These are phyloP conservation scores for Metschnikowia gelsemii DNA, from an alignment of 805 yeast genomes.

Conservation along the genomic window DNA sequence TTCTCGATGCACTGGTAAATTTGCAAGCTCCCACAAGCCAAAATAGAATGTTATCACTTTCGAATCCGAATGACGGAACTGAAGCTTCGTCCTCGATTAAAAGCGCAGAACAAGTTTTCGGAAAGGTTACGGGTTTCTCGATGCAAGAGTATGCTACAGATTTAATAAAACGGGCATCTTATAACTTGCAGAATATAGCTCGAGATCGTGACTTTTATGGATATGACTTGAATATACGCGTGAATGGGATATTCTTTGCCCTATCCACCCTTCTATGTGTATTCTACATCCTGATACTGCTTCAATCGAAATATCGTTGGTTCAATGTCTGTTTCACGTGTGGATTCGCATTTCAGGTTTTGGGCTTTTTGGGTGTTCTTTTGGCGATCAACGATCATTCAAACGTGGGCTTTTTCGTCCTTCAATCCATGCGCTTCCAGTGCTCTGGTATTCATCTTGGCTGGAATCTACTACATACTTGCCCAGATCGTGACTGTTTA, in stretches of 20 bases:
- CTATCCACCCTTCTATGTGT: constrained; percentile 27
- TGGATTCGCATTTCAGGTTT: constrained; percentile 37
- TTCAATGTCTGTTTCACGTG: constrained; percentile 37
- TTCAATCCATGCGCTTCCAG: constrained; percentile 38
- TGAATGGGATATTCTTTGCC: constrained; percentile 33
- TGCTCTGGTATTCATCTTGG: constrained; percentile 44
- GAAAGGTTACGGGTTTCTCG: constrained; percentile 36
- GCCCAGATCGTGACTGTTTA: constrained; percentile 41
- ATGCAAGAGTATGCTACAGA: constrained; percentile 32
- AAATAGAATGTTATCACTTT: constrained; percentile 22
- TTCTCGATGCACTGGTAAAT: constrained; percentile 6
- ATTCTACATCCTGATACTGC: constrained; percentile 28
- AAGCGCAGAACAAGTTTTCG: constrained; percentile 34
- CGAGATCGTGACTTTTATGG: constrained; percentile 30
- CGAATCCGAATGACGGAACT: constrained; percentile 33
- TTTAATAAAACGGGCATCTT: constrained; percentile 21
- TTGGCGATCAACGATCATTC: constrained; percentile 28
- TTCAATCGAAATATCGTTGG: constrained; percentile 40
- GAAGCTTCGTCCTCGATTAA: constrained; percentile 36
- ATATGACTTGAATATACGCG: constrained; percentile 26
- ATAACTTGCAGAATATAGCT: constrained; percentile 3
- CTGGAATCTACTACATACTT: constrained; percentile 39
- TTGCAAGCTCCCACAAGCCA: constrained; percentile 22
- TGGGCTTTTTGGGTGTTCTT: constrained; percentile 40
- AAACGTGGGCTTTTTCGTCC: constrained; percentile 24